A percentile compares a stretch with the other conserved stretches of the same genome.
These are phyloP conservation scores for Colletotrichum sp. DNA, from an alignment of 2,329 filamentous ascomycete species.

Conservation along the genomic window DNA sequence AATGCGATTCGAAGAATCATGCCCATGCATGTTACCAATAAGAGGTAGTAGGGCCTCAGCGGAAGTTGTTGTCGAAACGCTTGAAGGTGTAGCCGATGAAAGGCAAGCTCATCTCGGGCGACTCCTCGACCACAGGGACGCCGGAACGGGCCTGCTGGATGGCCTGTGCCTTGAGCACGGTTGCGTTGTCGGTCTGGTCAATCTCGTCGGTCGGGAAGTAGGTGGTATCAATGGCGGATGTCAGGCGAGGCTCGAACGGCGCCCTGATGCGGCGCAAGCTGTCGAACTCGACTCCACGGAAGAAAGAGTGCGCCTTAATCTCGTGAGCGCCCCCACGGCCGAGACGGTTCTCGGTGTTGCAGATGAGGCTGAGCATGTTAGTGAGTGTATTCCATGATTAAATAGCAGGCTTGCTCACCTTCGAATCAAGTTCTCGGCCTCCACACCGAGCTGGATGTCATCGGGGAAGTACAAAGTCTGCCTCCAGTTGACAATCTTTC, in stretches of 20 bases:
- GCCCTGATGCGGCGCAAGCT: conserved; percentile 90
- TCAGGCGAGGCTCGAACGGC: conserved; percentile 92
- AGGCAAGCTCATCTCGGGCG: conserved; percentile 92
- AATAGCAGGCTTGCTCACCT: conserved; percentile 60
- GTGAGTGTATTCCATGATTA: background rate
- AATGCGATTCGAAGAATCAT: background rate
- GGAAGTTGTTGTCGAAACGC: conserved; percentile 81
- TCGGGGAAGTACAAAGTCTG: conserved; percentile 96
- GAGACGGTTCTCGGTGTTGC: conserved; percentile 90
- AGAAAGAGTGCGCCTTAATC: conserved; percentile 94
- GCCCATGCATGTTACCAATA: background rate
- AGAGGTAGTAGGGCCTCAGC: conserved; percentile 36
- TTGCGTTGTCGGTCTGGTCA: conserved; percentile 92
- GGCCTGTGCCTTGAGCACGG: conserved; percentile 83
- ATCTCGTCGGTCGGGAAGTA: conserved; percentile 99
- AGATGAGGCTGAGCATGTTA: conserved; percentile 74
- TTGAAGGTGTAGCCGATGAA: conserved; percentile 99
- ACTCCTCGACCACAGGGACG: conserved; percentile 67
- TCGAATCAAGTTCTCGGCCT: conserved; percentile 91
- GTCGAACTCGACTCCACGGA: conserved; percentile 95
- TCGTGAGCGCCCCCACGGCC: conserved; percentile 87
- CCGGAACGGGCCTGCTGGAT: conserved; percentile 66
- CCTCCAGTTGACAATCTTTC: conserved; percentile 99
- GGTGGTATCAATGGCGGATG: conserved; percentile 92
- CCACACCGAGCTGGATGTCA: conserved; percentile 85